These are phyloP conservation scores for Pistacia atlantica DNA, from an alignment of 345 rosid species.

Conservation along the genomic window DNA sequence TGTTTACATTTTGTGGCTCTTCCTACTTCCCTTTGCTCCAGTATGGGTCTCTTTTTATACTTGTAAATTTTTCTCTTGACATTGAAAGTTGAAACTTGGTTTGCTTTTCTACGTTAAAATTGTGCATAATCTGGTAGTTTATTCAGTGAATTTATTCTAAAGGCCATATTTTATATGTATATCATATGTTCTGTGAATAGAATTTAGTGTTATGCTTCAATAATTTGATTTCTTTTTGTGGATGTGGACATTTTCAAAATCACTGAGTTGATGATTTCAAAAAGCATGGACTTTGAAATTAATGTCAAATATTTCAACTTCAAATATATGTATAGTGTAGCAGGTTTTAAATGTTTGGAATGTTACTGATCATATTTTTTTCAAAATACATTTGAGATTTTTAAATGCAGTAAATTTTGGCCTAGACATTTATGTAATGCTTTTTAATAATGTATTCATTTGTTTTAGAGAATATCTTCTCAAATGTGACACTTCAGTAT, in stretches of 20 bases:
- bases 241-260: background rate
- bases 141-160: background rate
- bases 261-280: background rate
- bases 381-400: background rate
- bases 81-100: background rate
- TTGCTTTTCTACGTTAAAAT: background rate
- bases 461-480: background rate
- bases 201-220: too few relatives aligned
- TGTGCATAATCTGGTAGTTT: background rate
- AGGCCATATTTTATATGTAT: background rate
- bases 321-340: background rate
- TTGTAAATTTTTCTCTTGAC: background rate
- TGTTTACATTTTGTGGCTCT: slow-evolving; percentile 86
- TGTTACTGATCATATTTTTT: background rate
- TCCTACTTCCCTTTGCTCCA: slow-evolving; percentile 91
- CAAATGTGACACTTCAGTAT: background rate
- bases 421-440: too few relatives aligned
- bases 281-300: background rate
- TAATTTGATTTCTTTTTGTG: too few relatives aligned
- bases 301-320: background rate
- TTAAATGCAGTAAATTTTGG: background rate
- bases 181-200: background rate
- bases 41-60: slow-evolving; percentile 31
- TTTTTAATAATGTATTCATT: background rate
- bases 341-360: background rate